phyloP scores from a whole-genome alignment of 2,329 filamentous ascomycete species.

The Elsinoe arachidis region DNA sequence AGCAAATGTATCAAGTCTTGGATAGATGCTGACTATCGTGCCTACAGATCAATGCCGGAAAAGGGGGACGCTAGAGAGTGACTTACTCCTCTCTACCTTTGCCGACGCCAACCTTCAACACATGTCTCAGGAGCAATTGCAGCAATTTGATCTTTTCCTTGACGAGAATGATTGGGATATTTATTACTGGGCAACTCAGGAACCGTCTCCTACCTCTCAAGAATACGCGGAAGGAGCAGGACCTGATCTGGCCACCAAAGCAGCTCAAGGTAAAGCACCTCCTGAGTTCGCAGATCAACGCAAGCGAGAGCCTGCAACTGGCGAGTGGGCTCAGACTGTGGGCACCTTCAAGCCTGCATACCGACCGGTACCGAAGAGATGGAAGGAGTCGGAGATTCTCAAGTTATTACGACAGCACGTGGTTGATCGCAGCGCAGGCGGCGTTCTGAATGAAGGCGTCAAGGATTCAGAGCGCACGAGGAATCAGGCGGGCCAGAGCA shows the following conservation, averaged over 20 bases:
- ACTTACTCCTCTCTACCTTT: slow-evolving; percentile 93
- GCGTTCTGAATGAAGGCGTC: slow-evolving; percentile 27
- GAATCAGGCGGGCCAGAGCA: slow-evolving; percentile 26
- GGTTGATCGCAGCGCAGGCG: slow-evolving; percentile 56
- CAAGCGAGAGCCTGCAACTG: slow-evolving; percentile 44
- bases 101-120: slow-evolving; percentile 65
- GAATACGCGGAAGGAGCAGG: slow-evolving; percentile 47
- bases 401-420: slow-evolving; percentile 73
- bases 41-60: slow-evolving; percentile 85
- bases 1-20: background rate
- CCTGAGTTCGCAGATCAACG: slow-evolving; percentile 29
- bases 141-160: slow-evolving; percentile 30
- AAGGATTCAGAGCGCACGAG: background rate
- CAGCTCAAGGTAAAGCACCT: slow-evolving; percentile 36
- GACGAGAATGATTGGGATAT: slow-evolving; percentile 99
- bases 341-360: slow-evolving; percentile 93
- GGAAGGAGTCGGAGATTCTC: slow-evolving; percentile 76
- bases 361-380: slow-evolving; percentile 75
- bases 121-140: slow-evolving; percentile 51
- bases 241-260: slow-evolving; percentile 34
- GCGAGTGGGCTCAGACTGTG: slow-evolving; percentile 95
- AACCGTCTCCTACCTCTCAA: slow-evolving; percentile 52
- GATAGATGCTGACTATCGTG: slow-evolving; percentile 19
- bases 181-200: slow-evolving; percentile 98
- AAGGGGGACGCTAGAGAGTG: slow-evolving; percentile 88